A percentile compares a stretch with the other conserved stretches of the same genome.
Conservation (phyloP, 1,284 basidiomycete genomes). For the Pisolithus thermaeus region DNA sequence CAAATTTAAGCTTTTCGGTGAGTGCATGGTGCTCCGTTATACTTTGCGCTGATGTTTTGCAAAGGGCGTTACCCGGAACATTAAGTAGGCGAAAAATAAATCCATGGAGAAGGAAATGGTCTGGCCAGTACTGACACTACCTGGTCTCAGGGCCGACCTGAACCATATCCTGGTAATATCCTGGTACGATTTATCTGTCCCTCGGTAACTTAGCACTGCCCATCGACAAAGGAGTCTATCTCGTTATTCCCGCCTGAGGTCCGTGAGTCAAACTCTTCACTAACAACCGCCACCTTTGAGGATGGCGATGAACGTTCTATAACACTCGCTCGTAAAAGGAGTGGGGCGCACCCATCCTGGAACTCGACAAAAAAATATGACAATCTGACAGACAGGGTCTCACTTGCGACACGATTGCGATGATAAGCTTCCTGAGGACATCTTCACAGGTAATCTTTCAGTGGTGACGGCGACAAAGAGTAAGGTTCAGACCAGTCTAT, state of each 20-base stretch:
- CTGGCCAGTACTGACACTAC: constrained; percentile 43
- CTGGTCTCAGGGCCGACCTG: constrained; percentile 67
- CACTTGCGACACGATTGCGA: too few relatives aligned
- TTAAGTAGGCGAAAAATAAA: constrained; percentile 56
- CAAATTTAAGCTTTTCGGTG: constrained; percentile 86
- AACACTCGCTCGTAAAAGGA: constrained; percentile 39
- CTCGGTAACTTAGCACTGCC: constrained; percentile 57
- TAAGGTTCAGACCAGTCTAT: constrained; percentile 13
- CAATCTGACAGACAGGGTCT: too few relatives aligned
- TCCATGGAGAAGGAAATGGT: constrained; percentile 36
- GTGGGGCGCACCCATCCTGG: too few relatives aligned
- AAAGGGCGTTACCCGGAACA: constrained; percentile 65
- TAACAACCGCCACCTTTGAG: constrained; percentile 9
- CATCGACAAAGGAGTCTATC: constrained; percentile 80
- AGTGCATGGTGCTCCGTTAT: constrained; percentile 18
- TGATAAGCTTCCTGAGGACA: constrained; percentile 7
- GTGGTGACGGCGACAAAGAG: constrained; percentile 34
- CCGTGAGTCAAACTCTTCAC: constrained; percentile 33
- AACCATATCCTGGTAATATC: constrained; percentile 84
- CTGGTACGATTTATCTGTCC: constrained; percentile 19
- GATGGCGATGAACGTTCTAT: constrained; percentile 44
- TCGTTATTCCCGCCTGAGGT: constrained; percentile 74
- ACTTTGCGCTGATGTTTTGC: not conserved
- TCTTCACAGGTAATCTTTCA: constrained; percentile 44
- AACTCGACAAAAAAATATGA: too few relatives aligned